Conservation (phyloP, 2,329 filamentous ascomycete species). For the Fusarium sacchari region DNA sequence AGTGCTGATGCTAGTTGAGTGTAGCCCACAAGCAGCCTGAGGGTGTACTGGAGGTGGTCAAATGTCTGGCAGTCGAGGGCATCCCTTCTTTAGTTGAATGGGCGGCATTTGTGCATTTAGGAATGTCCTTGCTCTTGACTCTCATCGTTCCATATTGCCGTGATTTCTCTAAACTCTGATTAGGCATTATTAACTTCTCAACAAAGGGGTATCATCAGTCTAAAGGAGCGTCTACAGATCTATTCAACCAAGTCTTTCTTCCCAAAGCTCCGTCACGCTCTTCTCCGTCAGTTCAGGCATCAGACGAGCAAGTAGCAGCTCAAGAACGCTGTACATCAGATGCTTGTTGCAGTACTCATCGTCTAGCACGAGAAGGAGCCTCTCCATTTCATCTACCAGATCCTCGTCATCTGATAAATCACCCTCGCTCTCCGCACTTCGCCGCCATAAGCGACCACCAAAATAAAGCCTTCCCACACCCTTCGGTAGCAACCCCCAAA, state of each 20-base stretch:
- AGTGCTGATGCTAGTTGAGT: background rate
- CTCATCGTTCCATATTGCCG: background rate
- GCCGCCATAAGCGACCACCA: slow-evolving; percentile 50
- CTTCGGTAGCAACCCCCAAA: slow-evolving; percentile 61
- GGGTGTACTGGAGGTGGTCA: slow-evolving; percentile 5
- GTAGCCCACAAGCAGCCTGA: background rate
- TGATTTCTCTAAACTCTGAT: background rate
- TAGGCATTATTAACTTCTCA: slow-evolving; percentile 4
- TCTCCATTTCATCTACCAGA: slow-evolving; percentile 68
- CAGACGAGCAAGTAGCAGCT: slow-evolving; percentile 81
- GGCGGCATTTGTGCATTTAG: slow-evolving; percentile 44
- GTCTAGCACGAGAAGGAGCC: slow-evolving; percentile 77
- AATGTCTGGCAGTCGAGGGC: slow-evolving; percentile 17
- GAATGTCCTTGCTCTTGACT: slow-evolving; percentile 38
- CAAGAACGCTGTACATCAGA: slow-evolving; percentile 82
- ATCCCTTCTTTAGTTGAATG: slow-evolving; percentile 41
- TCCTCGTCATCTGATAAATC: slow-evolving; percentile 48
- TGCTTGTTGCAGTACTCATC: slow-evolving; percentile 95
- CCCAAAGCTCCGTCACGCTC: slow-evolving; percentile 76
- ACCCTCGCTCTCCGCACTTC: slow-evolving; percentile 34
- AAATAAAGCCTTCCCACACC: slow-evolving; percentile 62
- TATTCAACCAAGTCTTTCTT: slow-evolving; percentile 68
- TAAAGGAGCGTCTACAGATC: slow-evolving; percentile 15
- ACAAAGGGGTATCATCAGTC: slow-evolving; percentile 37
- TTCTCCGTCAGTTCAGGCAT: slow-evolving; percentile 85